These are phyloP conservation scores for Oryza glumipatula DNA, from an alignment of 176 grass and related monocot genomes.

Conservation along the genomic window DNA sequence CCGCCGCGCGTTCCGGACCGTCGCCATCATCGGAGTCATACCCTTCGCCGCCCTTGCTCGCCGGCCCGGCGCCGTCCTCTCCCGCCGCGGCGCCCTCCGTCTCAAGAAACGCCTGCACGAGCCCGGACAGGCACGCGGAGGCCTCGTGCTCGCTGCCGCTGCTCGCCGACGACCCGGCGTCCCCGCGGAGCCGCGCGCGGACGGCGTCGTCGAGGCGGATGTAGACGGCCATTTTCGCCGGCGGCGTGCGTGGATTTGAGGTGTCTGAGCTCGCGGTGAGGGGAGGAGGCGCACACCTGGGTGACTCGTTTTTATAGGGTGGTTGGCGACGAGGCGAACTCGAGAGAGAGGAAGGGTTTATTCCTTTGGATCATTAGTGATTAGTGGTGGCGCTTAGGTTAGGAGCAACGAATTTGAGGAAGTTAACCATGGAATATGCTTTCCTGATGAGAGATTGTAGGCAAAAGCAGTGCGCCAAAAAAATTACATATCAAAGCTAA, in stretches of 20 bases:
- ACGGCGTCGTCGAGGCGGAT: conserved; percentile 60
- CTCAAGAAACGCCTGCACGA: conserved; percentile 87
- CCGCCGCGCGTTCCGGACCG: neutral
- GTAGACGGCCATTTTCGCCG: conserved; percentile 63
- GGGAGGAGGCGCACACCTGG: neutral
- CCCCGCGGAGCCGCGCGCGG: conserved; percentile 72
- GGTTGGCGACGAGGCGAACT: neutral
- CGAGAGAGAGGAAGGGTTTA: conserved; percentile 39
- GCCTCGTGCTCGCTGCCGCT: conserved; percentile 83
- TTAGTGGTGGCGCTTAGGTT: neutral
- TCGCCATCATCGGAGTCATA: conserved; percentile 9
- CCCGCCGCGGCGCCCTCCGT: conserved; percentile 35
- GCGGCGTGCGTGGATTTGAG: conserved; percentile 10
- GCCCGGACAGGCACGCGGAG: conserved; percentile 68
- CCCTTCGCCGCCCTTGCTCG: conserved; percentile 27
- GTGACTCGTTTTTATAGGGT: conserved; percentile 39
- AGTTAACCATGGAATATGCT: conserved; percentile 47
- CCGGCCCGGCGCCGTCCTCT: neutral
- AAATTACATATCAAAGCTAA: neutral
- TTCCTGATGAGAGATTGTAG: neutral
- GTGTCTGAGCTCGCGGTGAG: conserved; percentile 20
- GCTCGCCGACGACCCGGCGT: conserved; percentile 30
- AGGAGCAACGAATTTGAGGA: neutral
- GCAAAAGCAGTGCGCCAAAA: neutral
- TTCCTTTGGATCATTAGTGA: conserved; percentile 44